Percentiles rank a stretch among this genome's conserved stretches.
These are phyloP conservation scores for Chytriomyces confervae DNA, from an alignment of 192 early-diverging fungal genomes.

Conservation along the genomic window DNA sequence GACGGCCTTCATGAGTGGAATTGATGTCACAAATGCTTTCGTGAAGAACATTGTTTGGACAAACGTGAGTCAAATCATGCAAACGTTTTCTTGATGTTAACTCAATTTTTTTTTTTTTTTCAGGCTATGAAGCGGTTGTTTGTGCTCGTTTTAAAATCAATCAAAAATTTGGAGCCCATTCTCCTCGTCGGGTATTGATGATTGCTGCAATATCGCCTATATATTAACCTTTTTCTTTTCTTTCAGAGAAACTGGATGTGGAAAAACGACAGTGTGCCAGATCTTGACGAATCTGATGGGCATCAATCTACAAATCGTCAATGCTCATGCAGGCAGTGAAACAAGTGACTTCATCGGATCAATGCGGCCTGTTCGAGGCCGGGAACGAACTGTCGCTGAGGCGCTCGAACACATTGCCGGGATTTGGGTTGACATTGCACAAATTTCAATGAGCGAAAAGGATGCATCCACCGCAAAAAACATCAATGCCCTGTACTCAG, in stretches of 20 bases:
- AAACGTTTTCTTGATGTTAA: background rate
- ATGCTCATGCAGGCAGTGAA: constrained; percentile 97
- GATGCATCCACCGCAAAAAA: constrained; percentile 1
- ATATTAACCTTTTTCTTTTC: background rate
- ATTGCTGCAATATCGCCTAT: background rate
- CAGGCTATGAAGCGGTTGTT: constrained; percentile 88
- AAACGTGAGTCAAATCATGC: constrained; percentile 39
- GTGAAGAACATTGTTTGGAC: constrained; percentile 85
- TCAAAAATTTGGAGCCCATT: constrained; percentile 86
- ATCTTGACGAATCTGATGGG: constrained; percentile 75
- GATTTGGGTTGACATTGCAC: constrained; percentile 30
- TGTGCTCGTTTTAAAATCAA: constrained; percentile 79
- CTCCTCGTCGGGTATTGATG: constrained; percentile 77
- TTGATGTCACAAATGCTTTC: constrained; percentile 12
- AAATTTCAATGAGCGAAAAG: background rate
- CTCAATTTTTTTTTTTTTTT: background rate
- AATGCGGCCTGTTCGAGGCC: constrained; percentile 88
- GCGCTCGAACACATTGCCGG: constrained; percentile 53
- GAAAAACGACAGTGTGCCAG: constrained; percentile 98
- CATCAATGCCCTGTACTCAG: constrained; percentile 16
- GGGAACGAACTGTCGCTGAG: constrained; percentile 57
- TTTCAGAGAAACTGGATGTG: constrained; percentile 87
- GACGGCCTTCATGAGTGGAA: constrained; percentile 22
- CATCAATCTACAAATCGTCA: constrained; percentile 82
- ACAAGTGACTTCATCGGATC: constrained; percentile 92